phyloP scores from a whole-genome alignment of 352 stramenopile species.

The Pilasporangium apinafurcum region DNA sequence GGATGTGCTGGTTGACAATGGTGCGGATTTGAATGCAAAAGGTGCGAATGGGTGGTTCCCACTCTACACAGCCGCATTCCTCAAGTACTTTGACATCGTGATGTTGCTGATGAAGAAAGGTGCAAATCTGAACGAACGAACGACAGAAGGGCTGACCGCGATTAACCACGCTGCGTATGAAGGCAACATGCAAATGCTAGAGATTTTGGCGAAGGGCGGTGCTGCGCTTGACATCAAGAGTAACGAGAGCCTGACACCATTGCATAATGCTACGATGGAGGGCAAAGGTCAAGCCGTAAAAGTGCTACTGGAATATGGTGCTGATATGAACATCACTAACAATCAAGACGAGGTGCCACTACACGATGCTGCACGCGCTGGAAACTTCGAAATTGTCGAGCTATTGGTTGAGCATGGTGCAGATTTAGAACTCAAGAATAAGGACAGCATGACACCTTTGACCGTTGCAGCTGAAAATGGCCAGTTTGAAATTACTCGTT shows the following conservation, averaged over 20 bases:
- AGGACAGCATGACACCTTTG: no score
- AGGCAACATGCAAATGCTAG: constrained; percentile 44
- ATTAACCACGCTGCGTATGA: constrained; percentile 86
- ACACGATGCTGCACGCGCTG: constrained; percentile 7
- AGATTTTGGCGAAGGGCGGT: constrained; percentile 70
- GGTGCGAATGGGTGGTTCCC: no score
- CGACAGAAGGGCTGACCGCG: constrained; percentile 68
- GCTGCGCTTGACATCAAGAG: constrained; percentile 71
- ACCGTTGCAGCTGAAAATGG: no score
- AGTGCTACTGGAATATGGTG: constrained; percentile 67
- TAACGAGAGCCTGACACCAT: constrained; percentile 76
- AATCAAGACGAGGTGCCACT: constrained; percentile 63
- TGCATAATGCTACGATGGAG: constrained; percentile 75
- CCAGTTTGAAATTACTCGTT: no score
- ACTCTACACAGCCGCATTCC: no score
- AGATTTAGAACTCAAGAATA: constrained; percentile 2
- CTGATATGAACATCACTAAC: constrained; percentile 71
- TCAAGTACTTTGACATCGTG: constrained; percentile 64
- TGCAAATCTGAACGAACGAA: no score
- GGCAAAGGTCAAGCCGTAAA: constrained; percentile 85
- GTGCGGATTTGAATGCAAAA: constrained; percentile 66
- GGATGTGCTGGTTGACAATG: constrained; percentile 62
- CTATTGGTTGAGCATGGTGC: constrained; percentile 7
- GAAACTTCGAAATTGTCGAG: constrained; percentile 1
- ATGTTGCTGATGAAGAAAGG: no score